These are phyloP conservation scores for Parietaria judaica DNA, from an alignment of 306 rosid genomes.

Conservation along the genomic window DNA sequence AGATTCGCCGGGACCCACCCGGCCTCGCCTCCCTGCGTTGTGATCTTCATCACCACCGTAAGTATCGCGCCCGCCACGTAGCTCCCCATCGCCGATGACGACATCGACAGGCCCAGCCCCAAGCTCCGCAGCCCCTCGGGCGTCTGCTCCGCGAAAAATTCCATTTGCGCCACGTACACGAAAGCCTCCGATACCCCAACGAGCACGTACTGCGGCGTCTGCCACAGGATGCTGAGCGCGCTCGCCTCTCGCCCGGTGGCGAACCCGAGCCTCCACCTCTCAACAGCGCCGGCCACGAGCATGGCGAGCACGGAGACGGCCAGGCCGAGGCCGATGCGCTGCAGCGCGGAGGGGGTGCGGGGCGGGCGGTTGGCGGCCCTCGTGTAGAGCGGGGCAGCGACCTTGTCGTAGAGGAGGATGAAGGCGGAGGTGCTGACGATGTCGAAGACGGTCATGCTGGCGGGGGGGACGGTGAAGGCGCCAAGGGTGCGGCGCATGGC, in stretches of 20 bases:
- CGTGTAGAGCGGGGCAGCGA: constrained; percentile 28
- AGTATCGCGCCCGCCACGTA: constrained; percentile 41
- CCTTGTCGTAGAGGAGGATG: constrained; percentile 34
- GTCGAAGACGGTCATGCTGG: constrained; percentile 56
- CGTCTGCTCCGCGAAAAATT: constrained; percentile 39
- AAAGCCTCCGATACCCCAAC: constrained; percentile 50
- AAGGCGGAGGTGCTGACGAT: constrained; percentile 42
- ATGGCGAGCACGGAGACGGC: constrained; percentile 35
- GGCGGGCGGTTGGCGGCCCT: constrained; percentile 33
- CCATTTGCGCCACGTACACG: constrained; percentile 50
- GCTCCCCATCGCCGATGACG: constrained; percentile 47
- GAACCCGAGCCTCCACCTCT: constrained; percentile 26
- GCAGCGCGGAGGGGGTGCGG: constrained; percentile 34
- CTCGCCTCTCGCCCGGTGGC: constrained; percentile 33
- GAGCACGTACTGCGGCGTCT: constrained; percentile 47
- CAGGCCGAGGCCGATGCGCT: constrained; percentile 44
- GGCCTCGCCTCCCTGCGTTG: constrained; percentile 28
- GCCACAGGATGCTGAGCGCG: constrained; percentile 54
- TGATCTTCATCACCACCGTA: constrained; percentile 39
- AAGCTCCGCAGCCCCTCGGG: constrained; percentile 50
- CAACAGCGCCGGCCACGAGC: constrained; percentile 39
- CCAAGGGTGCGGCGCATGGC: constrained; percentile 38
- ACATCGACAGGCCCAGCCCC: constrained; percentile 51
- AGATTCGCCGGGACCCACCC: constrained; percentile 61
- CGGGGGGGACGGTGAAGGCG: constrained; percentile 45